Percentiles rank a stretch among this genome's conserved stretches.
Conservation (phyloP, 768 basidiomycete species). For the Tulasnella sp. region DNA sequence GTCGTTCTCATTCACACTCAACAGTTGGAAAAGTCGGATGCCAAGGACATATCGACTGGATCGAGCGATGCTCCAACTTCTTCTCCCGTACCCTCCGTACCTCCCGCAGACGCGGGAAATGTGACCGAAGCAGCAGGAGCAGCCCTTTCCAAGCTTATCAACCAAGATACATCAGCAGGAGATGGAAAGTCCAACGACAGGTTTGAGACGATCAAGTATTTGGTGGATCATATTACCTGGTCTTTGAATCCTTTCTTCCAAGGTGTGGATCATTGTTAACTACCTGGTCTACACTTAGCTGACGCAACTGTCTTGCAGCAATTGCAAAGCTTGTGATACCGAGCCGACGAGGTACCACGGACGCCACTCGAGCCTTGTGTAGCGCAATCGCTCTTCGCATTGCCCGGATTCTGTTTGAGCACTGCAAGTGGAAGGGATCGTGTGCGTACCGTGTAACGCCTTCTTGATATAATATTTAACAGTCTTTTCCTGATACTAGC, state of each 20-base stretch:
- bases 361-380: conserved; percentile 67
- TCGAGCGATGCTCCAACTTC: not conserved
- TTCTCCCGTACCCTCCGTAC: not conserved
- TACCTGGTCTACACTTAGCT: not conserved
- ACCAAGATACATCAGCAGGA: conserved; percentile 2
- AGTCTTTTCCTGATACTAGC: conserved; percentile 22
- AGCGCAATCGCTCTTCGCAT: conserved; percentile 50
- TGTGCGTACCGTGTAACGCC: conserved; percentile 33
- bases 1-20: conserved; percentile 49
- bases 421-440: conserved; percentile 43
- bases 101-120: not conserved
- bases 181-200: conserved; percentile 14
- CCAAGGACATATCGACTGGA: not conserved
- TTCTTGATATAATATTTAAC: not conserved
- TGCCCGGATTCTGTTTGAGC: conserved; percentile 60
- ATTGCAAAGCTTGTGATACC: conserved; percentile 74
- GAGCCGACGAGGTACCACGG: conserved; percentile 64
- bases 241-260: conserved; percentile 75
- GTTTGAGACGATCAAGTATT: not conserved
- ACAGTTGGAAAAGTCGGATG: not conserved
- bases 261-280: conserved; percentile 37
- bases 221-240: conserved; percentile 2
- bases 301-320: conserved; percentile 35
- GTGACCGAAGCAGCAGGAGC: conserved; percentile 30
- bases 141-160: conserved; percentile 26